Evolutionary conservation across 2,329 filamentous ascomycete species (phyloP), one percentile per base, ranked within the genome.

Genomic region (Colletotrichum incanum): DNA sequence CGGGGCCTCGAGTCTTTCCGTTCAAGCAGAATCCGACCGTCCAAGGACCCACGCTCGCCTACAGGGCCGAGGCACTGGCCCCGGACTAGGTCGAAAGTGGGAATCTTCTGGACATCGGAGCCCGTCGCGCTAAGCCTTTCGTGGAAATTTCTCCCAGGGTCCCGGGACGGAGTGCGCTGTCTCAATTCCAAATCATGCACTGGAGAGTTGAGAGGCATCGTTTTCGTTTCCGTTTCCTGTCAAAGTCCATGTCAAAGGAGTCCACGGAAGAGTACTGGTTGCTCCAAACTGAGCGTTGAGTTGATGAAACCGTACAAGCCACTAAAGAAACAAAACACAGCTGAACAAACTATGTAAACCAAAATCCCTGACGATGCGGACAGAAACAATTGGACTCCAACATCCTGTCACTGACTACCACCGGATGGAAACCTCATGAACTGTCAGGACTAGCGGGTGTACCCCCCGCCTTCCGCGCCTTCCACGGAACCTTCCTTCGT

Each of bases 181-280:
- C 28, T 55, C 52, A 11, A 68, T 71, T 71, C 64, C 68, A 71
- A 71, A 71, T 71, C 64, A 62, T 45, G 31, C 31, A n/a, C 23
- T 61, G 43, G 43, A 31, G 67, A 31, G 28, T 6, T 31, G 28
- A 6, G 28, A 4, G 28, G 28, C 28, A 31, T 31, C 28, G 28
- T 6, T 31, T 31, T n/a, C 54, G 23, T 43, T 28, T 12, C 34
- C 54, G 54, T 58, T 58, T 58, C n/a, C 54, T 39, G 54, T 56
- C 37, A 28, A 6, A 58, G 37, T 18, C 37, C 39, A n/a, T 20
- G 23, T 31, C 56, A 59, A 59, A 18, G 16, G 18, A 50, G 6
- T 43, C 2, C 18, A 20, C 41, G 28, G 11, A 16, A 12, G 0
- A 18, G 31, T 16, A 31, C 26, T 18, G 9, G 18, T 18, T 11